These are phyloP conservation scores for Naganishia liquefaciens DNA, from an alignment of 1,284 basidiomycete species.

Conservation along the genomic window DNA sequence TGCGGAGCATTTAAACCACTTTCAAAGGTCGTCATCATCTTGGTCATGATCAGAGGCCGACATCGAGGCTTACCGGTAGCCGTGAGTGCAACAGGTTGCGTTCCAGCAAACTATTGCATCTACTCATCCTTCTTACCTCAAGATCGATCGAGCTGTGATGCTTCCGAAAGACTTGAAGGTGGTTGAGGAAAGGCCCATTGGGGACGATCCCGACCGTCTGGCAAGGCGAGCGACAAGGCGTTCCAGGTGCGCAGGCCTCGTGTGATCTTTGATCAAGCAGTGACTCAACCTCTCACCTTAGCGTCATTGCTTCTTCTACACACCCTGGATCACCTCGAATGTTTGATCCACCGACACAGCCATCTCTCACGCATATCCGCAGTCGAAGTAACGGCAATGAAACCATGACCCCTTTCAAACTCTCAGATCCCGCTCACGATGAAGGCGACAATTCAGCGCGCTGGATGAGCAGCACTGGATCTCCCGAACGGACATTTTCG, in stretches of 20 bases:
- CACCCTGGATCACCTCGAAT: conserved; percentile 17
- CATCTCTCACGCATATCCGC: conserved; percentile 9
- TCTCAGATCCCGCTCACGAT: conserved; percentile 4
- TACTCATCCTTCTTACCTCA: neutral
- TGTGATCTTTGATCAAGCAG: no score
- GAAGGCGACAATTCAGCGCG: conserved; percentile 7
- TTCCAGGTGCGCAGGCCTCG: conserved; percentile 6
- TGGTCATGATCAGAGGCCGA: conserved; percentile 89
- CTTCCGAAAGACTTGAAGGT: conserved; percentile 50
- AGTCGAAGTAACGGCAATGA: conserved; percentile 23
- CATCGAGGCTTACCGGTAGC: conserved; percentile 86
- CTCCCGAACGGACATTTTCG: conserved; percentile 2
- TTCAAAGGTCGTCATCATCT: conserved; percentile 80
- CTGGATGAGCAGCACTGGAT: conserved; percentile 7
- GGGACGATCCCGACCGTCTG: conserved; percentile 44
- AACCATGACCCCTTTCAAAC: conserved; percentile 1
- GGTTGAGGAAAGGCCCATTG: conserved; percentile 46
- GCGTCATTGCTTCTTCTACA: conserved; percentile 13
- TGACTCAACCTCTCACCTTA: neutral
- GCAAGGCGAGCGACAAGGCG: conserved; percentile 35
- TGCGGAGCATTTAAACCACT: conserved; percentile 74
- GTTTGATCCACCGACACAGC: conserved; percentile 21
- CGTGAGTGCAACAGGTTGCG: conserved; percentile 62
- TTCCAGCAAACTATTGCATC: neutral
- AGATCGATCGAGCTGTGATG: conserved; percentile 55